phyloP scores from a whole-genome alignment of 495 filamentous ascomycete species.

The Amniculicola lignicola region DNA sequence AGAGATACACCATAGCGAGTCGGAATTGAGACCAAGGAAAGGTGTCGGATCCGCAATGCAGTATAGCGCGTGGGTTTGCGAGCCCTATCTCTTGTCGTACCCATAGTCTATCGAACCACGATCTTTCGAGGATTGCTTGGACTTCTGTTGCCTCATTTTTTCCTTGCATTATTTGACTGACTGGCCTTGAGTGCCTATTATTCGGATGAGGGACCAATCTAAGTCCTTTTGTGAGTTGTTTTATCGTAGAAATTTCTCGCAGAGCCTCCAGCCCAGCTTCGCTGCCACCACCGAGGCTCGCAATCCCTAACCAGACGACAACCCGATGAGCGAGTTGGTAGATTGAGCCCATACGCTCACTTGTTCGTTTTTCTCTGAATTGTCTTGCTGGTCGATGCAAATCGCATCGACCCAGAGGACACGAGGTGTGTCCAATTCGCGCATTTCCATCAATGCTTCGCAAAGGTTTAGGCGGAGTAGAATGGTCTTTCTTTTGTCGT shows the following conservation, averaged over 20 bases:
- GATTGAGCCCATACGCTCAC: not conserved
- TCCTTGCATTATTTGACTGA: not conserved
- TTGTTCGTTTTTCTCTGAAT: not conserved
- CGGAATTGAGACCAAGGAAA: no score
- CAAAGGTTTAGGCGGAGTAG: not conserved
- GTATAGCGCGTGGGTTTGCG: not conserved
- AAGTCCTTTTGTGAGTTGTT: not conserved
- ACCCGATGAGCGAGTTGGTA: not conserved
- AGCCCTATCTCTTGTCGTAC: not conserved
- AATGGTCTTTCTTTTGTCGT: not conserved
- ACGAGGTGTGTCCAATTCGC: not conserved
- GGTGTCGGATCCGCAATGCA: no score
- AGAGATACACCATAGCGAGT: no score
- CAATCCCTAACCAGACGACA: not conserved
- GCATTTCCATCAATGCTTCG: not conserved
- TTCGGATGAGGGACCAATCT: not conserved
- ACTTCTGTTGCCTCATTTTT: not conserved
- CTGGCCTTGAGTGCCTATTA: not conserved
- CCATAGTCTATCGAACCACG: not conserved
- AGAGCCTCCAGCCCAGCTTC: not conserved
- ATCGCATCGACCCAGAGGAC: not conserved
- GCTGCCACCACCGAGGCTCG: not conserved
- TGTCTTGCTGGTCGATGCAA: not conserved
- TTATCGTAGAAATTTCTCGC: not conserved
- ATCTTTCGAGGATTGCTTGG: not conserved